A percentile compares a stretch with the other conserved stretches of the same genome.
These are phyloP conservation scores for Xylaria polymorpha DNA, from an alignment of 2,329 filamentous ascomycete genomes.

Conservation along the genomic window DNA sequence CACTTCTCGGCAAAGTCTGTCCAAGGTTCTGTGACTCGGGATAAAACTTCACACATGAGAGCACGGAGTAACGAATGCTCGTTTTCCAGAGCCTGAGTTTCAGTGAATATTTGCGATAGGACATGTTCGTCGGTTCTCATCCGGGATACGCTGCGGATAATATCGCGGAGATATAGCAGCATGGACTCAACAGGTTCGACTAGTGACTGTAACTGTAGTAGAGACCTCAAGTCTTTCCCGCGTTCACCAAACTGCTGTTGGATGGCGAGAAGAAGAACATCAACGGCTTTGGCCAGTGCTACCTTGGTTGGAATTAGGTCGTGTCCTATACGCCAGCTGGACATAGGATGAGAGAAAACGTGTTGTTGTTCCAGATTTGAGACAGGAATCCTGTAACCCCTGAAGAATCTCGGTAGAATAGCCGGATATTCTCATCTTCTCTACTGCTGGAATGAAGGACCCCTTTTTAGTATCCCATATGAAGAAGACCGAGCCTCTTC, in stretches of 20 bases:
- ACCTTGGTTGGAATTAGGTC: slow-evolving; percentile 61
- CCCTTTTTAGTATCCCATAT: slow-evolving; percentile 64
- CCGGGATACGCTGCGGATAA: slow-evolving; percentile 61
- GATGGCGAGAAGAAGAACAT: slow-evolving; percentile 60
- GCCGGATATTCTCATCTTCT: slow-evolving; percentile 65
- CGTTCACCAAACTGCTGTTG: slow-evolving; percentile 62
- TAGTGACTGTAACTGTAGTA: slow-evolving; percentile 65
- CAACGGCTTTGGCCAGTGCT: slow-evolving; percentile 64
- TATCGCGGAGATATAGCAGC: slow-evolving; percentile 62
- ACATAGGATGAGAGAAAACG: slow-evolving; percentile 61
- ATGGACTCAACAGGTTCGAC: slow-evolving; percentile 61
- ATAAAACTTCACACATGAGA: slow-evolving; percentile 74
- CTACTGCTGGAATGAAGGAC: slow-evolving; percentile 63
- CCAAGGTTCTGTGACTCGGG: slow-evolving; percentile 73
- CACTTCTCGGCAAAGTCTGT: slow-evolving; percentile 76
- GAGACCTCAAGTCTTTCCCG: slow-evolving; percentile 57
- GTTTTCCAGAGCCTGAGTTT: slow-evolving; percentile 72
- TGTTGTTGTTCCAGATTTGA: slow-evolving; percentile 61
- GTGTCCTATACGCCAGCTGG: slow-evolving; percentile 58
- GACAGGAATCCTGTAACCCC: slow-evolving; percentile 60
- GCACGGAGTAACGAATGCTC: slow-evolving; percentile 69
- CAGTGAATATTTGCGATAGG: slow-evolving; percentile 70
- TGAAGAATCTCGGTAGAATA: slow-evolving; percentile 63
- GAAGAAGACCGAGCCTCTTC: slow-evolving; percentile 79
- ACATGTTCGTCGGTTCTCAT: slow-evolving; percentile 68